These are phyloP conservation scores for Nakaseomyces sp. DNA, from an alignment of 1,139 yeast species.

Conservation along the genomic window DNA sequence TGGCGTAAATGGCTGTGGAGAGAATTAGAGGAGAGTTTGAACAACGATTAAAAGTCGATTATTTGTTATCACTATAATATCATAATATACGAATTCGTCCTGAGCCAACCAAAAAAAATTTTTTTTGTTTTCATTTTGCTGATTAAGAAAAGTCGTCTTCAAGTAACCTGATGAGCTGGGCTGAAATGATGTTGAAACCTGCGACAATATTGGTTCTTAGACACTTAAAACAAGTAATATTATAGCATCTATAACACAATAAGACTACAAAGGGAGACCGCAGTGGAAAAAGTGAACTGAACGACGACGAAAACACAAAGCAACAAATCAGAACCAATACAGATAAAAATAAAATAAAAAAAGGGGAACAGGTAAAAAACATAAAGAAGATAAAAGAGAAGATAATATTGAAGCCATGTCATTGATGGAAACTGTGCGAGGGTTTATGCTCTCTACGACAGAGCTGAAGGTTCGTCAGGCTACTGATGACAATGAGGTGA, in stretches of 20 bases:
- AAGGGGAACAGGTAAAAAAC: background rate
- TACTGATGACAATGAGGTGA: slow-evolving; percentile 27
- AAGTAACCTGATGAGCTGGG: too few species aligned
- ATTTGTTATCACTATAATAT: background rate
- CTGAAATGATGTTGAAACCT: background rate
- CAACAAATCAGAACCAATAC: too few species aligned
- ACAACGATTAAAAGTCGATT: background rate
- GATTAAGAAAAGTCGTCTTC: too few species aligned
- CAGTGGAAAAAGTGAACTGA: too few species aligned
- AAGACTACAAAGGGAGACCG: too few species aligned
- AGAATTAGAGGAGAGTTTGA: slow-evolving; percentile 45
- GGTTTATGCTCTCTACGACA: slow-evolving; percentile 23
- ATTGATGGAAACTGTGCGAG: slow-evolving; percentile 24
- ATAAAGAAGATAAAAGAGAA: background rate
- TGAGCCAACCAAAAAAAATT: background rate
- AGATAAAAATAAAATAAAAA: background rate
- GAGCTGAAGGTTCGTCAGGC: slow-evolving; percentile 27
- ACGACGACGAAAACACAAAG: too few species aligned
- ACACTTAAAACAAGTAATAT: too few species aligned
- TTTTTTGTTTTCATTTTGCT: too few species aligned
- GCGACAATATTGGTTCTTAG: too few species aligned
- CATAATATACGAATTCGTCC: background rate
- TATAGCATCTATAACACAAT: too few species aligned
- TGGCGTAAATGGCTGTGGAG: slow-evolving; percentile 84
- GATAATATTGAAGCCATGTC: slow-evolving; percentile 14